Evolutionary conservation across 345 rosid species (phyloP), one percentile per base, ranked within the genome.

Genomic region (Eutrema heterophyllum): DNA sequence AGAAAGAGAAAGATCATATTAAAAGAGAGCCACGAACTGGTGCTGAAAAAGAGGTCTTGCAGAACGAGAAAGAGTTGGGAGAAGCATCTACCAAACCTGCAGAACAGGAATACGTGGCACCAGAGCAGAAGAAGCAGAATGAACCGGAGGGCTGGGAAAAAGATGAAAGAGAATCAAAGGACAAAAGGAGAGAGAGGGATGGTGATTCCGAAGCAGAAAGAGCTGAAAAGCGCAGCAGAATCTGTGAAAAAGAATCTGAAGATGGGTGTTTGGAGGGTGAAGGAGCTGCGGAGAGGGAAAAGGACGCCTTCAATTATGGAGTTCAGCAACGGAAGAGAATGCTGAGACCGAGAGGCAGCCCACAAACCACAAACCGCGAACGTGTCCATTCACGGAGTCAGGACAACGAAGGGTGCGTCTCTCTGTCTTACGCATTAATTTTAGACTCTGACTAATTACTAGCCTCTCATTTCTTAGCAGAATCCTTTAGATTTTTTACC

Each of bases 311-410:
- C 73, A 85, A 75, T 73, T 83, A 83, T 75, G 99, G 98, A 73
- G 90, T 90, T 72, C 99, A 95, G 81, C 98, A 90, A 83, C 89
- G 95, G 58, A 95, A 90, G 89, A 85, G 97, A 84, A 88, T 93
- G 98, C 93, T 86, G 59, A 82, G 97, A 63, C 89, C 99, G 18
- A 89, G 97, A 79, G 95, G 96, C 52, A 92, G 98, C 75, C 96
- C 98, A 60, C 97, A 88, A 72, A 76, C 85, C 67, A 76, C 81
- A 44, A 89, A 83, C 36, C 90, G 93, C 15, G 98, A 96, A 43
- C 81, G 82, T 52, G 88, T 79, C 45, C 85, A 83, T 80, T 70
- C 94, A 49, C 95, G 87, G 45, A 36, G 87, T 35, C 97, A 87
- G 72, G 98, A 92, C 35, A 88, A 80, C 76, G 99, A 90, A 80